Evolutionary conservation across 306 rosid genomes (phyloP), one percentile per base, ranked within the genome.

Genomic region (Lathyrus oleraceus): DNA sequence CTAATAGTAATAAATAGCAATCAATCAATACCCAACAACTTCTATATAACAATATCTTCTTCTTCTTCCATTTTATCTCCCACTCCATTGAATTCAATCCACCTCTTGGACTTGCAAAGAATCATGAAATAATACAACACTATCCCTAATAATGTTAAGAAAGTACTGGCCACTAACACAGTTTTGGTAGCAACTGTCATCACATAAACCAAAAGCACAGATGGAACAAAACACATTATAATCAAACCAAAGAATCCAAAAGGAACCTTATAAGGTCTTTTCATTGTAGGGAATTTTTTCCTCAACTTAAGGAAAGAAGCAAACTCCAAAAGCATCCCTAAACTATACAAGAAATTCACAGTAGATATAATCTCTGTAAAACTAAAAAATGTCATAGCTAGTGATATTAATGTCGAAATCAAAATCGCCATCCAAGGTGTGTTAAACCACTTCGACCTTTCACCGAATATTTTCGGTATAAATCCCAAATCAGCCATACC

Each of bases 251-350:
- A 25, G 66, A 87, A 61, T 2, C 80, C 79, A 61, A 89, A 1
- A 23, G 95, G 97, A 43, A 89, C 96, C 62, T 65, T 49, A 54
- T 78, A 92, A 7, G 96, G 95, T 59, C 95, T 82, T 35, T 86
- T 81, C 45, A 86, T 21, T 47, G 59, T 0, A 1, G 89, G 85
- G 10, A 77, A 74, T 71, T 89, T 89, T 58, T 72, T 80, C 48
- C 96, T 79, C 74, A 91, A 45, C 78, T 87, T 79, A 14, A 91
- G 76, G 15, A 77, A 89, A 63, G 95, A 83, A 4, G 91, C 87
- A 75, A 89, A 89, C 52, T 91, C 97, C 82, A 91, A 77, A 27
- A 89, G 76, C 97, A 91, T 89, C n/a, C 97, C 96, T 74, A 91
- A 82, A 75, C 97, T 85, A 53, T 89, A 91, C 85, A 91, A 72